Conservation (phyloP, 2,329 filamentous ascomycete genomes). For the Botrytis cinerea region DNA sequence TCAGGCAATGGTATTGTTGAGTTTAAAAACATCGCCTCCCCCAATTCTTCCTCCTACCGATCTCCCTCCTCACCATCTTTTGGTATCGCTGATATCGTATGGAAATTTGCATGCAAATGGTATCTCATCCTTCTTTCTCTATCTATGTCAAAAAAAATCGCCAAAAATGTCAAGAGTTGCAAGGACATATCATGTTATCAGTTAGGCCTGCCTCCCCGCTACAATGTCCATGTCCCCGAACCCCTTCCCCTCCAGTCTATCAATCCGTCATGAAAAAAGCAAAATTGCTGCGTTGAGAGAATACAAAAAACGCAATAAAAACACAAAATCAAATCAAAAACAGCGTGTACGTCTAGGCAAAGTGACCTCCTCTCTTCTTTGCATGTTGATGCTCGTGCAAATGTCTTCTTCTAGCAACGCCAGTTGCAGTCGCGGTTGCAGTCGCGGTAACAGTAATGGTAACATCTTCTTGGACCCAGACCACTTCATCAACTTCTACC, state of each 20-base stretch:
- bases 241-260: background rate
- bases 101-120: background rate
- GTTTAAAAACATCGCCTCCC: background rate
- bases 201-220: conserved; percentile 3
- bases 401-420: conserved; percentile 19
- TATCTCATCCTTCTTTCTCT: background rate
- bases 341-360: background rate
- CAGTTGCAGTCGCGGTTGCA: background rate
- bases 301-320: background rate
- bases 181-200: background rate
- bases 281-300: background rate
- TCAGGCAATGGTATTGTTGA: background rate
- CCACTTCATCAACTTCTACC: conserved; percentile 52
- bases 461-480: conserved; percentile 54
- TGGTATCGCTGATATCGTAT: background rate
- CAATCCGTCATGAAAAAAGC: conserved; percentile 4
- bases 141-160: background rate
- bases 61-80: background rate
- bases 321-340: conserved; percentile 6
- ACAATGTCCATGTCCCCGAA: background rate
- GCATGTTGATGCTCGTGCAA: conserved; percentile 19
- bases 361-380: conserved; percentile 14
- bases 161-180: background rate
- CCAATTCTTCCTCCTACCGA: background rate
- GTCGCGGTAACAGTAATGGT: conserved; percentile 42